Base-by-base conservation (phyloP, 371 early-diverging fungal genomes). In the Mucor plumbeus region DNA sequence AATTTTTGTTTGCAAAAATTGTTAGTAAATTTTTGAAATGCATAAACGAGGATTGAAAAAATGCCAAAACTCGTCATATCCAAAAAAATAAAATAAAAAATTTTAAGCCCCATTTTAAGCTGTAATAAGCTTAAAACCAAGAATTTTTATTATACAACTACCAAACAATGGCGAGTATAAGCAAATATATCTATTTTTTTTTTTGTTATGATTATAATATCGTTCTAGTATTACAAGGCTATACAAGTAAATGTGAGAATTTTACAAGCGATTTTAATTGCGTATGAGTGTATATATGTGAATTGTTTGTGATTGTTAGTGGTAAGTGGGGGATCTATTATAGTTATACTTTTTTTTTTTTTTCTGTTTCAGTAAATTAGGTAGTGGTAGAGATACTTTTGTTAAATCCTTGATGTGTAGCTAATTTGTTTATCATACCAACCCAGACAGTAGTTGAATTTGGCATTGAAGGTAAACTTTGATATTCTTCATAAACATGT, bases 381-480 rank as follows among this genome's bases (percentile, higher is more conserved):
- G 53, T 53, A 14, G 53, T 14, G 11, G 53, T 21, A 53, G 53
- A 26, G 9, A 31, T 43, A 63, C 34, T 39, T 13, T 53, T 31
- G 53, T 43, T 11, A 26, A 63, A 63, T 50, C 53, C 63, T 31
- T 63, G 63, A n/a, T 63, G 26, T 21, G 53, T 40, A 54, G 64
- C 70, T 19, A 73, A 39, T 6, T 55, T 54, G 35, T 63, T 59
- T 5, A 73, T 61, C 36, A 47, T 67, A 15, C 47, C 53, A 13
- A 63, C 47, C 73, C 73, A 73, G 21, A 73, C 40, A 3, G 67
- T 48, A 1, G 67, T 64, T 13, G 70, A 69, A 31, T 33, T 60
- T 13, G 67, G 61, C 21, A 57, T 26, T 0, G 44, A 53, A 7
- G 56, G 53, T 39, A 67, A 48, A 5, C n/a, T 34, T 35, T 43